Evolutionary conservation across 2,329 filamentous ascomycete species (phyloP).

Genomic region (Penicillium psychrosexuale): DNA sequence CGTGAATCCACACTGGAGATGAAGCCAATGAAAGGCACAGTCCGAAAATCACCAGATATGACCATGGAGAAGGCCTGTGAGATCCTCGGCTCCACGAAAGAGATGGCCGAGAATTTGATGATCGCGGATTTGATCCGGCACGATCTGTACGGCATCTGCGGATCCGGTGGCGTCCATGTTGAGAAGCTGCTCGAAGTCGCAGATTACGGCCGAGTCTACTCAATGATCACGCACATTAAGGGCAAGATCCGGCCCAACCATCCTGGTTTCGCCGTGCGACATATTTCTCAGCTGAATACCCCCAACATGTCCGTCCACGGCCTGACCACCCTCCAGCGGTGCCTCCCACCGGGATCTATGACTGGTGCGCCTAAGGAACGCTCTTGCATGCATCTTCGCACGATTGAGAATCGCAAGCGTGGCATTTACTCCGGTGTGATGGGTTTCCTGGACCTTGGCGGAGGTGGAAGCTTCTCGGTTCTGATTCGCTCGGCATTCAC

Average conservation of each 20-base stretch:
- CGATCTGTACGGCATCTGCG: conserved; percentile 82
- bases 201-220: conserved; percentile 86
- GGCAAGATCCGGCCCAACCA: conserved; percentile 48
- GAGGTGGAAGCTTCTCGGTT: conserved; percentile 85
- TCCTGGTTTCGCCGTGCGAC: conserved; percentile 32
- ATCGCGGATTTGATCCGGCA: conserved; percentile 96
- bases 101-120: conserved; percentile 95
- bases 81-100: conserved; percentile 77
- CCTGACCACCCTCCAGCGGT: conserved; percentile 71
- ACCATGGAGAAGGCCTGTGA: conserved; percentile 69
- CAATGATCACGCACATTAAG: conserved; percentile 85
- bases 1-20: conserved; percentile 54
- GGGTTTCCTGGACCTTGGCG: conserved; percentile 83
- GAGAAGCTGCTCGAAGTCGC: conserved; percentile 80
- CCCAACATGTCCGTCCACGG: conserved; percentile 48
- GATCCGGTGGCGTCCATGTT: conserved; percentile 68
- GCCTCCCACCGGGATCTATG: conserved; percentile 89
- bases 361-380: conserved; percentile 94
- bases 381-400: conserved; percentile 75
- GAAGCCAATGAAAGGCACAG: conserved; percentile 94
- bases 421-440: conserved; percentile 85
- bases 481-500: conserved; percentile 77
- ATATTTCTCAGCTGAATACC: conserved; percentile 30
- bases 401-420: conserved; percentile 63
- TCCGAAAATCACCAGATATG: conserved; percentile 68